phyloP scores from a whole-genome alignment of 306 rosid genomes.

The Prunus persica region DNA sequence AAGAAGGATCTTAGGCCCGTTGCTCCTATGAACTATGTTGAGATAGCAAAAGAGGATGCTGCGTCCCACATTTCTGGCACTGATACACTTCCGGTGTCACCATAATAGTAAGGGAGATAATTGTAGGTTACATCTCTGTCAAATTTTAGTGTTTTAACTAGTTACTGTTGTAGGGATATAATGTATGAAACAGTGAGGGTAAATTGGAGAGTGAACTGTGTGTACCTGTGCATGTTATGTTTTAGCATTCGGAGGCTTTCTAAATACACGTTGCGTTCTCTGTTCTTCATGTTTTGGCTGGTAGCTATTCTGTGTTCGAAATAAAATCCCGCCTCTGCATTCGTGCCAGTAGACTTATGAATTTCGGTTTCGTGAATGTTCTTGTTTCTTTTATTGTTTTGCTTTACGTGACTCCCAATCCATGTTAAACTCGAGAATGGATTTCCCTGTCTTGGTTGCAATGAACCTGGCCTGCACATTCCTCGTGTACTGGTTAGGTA shows the following conservation, averaged over 20 bases:
- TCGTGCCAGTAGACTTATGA: background rate
- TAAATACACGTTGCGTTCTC: slow-evolving; percentile 28
- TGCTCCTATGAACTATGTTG: slow-evolving; percentile 85
- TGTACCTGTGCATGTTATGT: slow-evolving; percentile 40
- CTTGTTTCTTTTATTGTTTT: background rate
- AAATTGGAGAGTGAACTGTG: slow-evolving; percentile 33
- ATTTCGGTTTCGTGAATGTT: background rate
- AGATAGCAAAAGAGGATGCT: slow-evolving; percentile 79
- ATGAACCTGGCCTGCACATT: background rate
- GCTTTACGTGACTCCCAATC: background rate
- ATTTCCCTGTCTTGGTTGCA: background rate
- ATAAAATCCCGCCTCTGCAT: background rate
- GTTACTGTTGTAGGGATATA: slow-evolving; percentile 57
- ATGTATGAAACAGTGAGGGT: slow-evolving; percentile 41
- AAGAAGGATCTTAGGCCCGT: slow-evolving; percentile 65
- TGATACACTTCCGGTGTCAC: slow-evolving; percentile 65
- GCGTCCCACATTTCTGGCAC: slow-evolving; percentile 75
- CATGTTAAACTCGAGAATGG: background rate
- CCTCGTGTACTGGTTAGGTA: background rate
- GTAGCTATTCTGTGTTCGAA: background rate
- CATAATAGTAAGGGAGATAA: slow-evolving; percentile 32
- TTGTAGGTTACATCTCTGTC: slow-evolving; percentile 29
- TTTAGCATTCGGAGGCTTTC: slow-evolving; percentile 39
- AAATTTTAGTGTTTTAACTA: slow-evolving; percentile 48
- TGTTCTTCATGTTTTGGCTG: slow-evolving; percentile 9